These are phyloP conservation scores for Globisporangium solare DNA, from an alignment of 352 stramenopile genomes.

Conservation along the genomic window DNA sequence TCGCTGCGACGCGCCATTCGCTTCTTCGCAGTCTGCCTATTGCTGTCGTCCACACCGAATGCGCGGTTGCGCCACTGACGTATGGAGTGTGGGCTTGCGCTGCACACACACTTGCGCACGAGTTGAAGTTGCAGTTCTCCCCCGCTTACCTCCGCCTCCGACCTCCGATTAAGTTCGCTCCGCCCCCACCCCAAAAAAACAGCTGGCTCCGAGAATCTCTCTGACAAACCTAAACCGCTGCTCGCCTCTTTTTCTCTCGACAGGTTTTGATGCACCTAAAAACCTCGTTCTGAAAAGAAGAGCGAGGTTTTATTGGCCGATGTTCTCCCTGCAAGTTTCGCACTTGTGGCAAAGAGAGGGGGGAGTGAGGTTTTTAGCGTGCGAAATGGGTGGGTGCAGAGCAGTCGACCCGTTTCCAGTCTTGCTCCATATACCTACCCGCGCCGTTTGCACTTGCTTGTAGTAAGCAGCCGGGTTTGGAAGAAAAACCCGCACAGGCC, in stretches of 20 bases:
- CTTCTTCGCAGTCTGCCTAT: too few species aligned
- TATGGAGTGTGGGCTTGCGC: background rate
- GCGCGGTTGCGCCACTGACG: too few species aligned
- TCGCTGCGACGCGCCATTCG: too few species aligned
- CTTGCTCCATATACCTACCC: too few species aligned
- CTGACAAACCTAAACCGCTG: background rate
- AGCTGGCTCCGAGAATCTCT: conserved; percentile 6
- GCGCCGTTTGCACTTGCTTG: too few species aligned
- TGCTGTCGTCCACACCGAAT: too few species aligned
- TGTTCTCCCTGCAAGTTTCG: background rate
- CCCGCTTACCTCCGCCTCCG: background rate
- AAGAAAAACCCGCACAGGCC: background rate
- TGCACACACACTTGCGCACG: background rate
- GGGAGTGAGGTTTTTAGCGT: too few species aligned
- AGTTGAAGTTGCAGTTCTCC: background rate
- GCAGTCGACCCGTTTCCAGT: too few species aligned
- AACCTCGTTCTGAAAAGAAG: background rate
- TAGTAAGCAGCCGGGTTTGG: background rate
- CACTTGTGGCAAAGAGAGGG: too few species aligned
- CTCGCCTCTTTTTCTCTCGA: background rate
- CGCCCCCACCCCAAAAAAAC: background rate
- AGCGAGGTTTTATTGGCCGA: background rate
- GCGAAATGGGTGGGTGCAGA: too few species aligned
- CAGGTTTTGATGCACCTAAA: background rate
- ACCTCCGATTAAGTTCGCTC: background rate